These are phyloP conservation scores for Tubosaeta sp. DNA, from an alignment of 768 basidiomycete genomes.

Conservation along the genomic window DNA sequence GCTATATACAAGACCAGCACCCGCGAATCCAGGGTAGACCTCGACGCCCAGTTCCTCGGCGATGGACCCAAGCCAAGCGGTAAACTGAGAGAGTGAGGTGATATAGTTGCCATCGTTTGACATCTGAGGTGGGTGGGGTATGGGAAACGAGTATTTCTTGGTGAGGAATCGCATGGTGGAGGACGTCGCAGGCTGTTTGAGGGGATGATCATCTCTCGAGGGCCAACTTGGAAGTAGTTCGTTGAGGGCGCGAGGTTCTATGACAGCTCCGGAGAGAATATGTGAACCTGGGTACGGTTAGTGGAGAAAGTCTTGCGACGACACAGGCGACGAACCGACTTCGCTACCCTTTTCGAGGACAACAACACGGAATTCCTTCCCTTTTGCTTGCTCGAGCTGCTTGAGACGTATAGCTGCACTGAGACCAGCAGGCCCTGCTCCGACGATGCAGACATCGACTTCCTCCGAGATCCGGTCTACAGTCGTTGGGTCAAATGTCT, in stretches of 20 bases:
- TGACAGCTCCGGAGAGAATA: conserved; percentile 91
- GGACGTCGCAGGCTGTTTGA: conserved; percentile 73
- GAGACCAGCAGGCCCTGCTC: conserved; percentile 92
- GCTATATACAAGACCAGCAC: conserved; percentile 74
- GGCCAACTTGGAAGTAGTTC: conserved; percentile 89
- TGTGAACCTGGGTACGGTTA: conserved; percentile 65
- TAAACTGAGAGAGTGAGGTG: conserved; percentile 81
- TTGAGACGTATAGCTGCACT: conserved; percentile 95
- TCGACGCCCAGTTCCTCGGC: conserved; percentile 90
- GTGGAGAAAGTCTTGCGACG: background rate
- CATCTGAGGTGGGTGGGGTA: conserved; percentile 98
- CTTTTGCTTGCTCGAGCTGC: conserved; percentile 80
- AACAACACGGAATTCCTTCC: conserved; percentile 82
- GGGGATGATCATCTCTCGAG: conserved; percentile 61
- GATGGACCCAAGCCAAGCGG: conserved; percentile 82
- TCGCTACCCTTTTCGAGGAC: conserved; percentile 94
- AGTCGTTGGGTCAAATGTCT: conserved; percentile 48
- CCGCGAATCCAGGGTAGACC: conserved; percentile 95
- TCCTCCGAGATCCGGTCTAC: conserved; percentile 85
- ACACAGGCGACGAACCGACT: conserved; percentile 57
- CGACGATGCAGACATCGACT: conserved; percentile 96
- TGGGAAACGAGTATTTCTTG: conserved; percentile 58
- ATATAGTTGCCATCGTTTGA: conserved; percentile 91
- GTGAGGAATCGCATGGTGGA: conserved; percentile 88
- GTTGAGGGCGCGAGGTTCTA: conserved; percentile 87